Conservation (phyloP, 2,329 filamentous ascomycete genomes). For the Tricladium varicosporioides region DNA sequence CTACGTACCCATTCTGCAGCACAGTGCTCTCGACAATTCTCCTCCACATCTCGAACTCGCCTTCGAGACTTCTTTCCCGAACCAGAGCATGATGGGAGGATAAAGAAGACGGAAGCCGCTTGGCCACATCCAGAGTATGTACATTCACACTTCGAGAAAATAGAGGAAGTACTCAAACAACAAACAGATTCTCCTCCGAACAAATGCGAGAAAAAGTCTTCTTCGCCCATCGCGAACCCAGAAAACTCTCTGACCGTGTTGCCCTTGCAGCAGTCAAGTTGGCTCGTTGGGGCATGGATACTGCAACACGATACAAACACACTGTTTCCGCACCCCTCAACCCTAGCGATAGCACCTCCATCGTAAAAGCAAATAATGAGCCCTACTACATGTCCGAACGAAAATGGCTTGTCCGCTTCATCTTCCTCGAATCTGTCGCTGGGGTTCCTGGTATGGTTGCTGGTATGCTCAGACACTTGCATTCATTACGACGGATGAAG, state of each 20-base stretch:
- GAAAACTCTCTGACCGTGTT: conserved; percentile 71
- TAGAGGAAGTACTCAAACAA: neutral
- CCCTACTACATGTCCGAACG: conserved; percentile 73
- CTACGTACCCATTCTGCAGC: conserved; percentile 10
- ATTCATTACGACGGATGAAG: conserved; percentile 80
- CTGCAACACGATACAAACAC: conserved; percentile 78
- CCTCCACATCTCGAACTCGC: conserved; percentile 26
- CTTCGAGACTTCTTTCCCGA: conserved; percentile 33
- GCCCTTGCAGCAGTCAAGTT: conserved; percentile 76
- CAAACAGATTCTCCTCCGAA: conserved; percentile 64
- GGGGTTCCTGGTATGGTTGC: conserved; percentile 97
- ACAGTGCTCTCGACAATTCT: conserved; percentile 26
- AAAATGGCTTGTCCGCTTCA: conserved; percentile 86
- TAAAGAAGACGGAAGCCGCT: conserved; percentile 60
- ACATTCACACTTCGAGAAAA: neutral
- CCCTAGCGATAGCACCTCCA: conserved; percentile 42
- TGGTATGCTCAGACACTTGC: conserved; percentile 87
- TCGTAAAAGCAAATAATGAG: conserved; percentile 42
- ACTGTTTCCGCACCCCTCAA: conserved; percentile 47
- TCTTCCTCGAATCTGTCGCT: conserved; percentile 93
- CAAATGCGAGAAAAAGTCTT: conserved; percentile 72
- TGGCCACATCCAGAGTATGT: conserved; percentile 51
- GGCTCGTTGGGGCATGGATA: conserved; percentile 77
- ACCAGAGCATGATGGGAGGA: conserved; percentile 35
- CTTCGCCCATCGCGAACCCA: conserved; percentile 73